Evolutionary conservation across 305 asterid genomes (phyloP).

Genomic region (Rubia tinctorum): DNA sequence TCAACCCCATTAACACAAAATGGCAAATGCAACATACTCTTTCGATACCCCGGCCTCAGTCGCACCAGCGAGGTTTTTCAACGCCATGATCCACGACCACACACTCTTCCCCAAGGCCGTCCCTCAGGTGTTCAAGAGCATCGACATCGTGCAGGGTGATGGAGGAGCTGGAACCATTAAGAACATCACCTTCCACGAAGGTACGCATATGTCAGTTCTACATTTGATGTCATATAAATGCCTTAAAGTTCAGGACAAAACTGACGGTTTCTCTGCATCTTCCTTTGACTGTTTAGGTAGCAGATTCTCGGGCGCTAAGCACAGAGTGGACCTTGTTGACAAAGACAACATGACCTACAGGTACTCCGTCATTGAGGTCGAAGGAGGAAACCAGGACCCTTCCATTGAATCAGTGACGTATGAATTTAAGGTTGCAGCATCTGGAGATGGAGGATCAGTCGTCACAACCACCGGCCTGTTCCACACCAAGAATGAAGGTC

Average conservation of each 20-base stretch:
- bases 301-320: not conserved
- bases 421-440: slow-evolving; percentile 31
- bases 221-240: not conserved
- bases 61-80: slow-evolving; percentile 37
- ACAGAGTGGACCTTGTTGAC: slow-evolving; percentile 25
- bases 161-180: slow-evolving; percentile 36
- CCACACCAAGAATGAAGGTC: slow-evolving; percentile 35
- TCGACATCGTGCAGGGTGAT: slow-evolving; percentile 27
- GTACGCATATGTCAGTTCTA: not conserved
- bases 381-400: slow-evolving; percentile 23
- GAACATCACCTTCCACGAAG: slow-evolving; percentile 28
- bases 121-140: slow-evolving; percentile 24
- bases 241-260: not conserved
- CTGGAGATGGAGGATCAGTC: slow-evolving; percentile 42
- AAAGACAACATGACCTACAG: slow-evolving; percentile 31
- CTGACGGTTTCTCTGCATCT: not conserved
- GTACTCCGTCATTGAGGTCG: slow-evolving; percentile 40
- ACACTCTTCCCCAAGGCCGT: slow-evolving; percentile 31
- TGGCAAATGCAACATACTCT: not conserved
- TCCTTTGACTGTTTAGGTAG: not conserved
- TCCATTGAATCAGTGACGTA: slow-evolving; percentile 29
- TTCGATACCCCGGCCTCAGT: slow-evolving; percentile 14
- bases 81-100: slow-evolving; percentile 42
- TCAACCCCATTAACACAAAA: not conserved
- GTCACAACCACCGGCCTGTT: slow-evolving; percentile 37